A percentile compares a stretch with the other conserved stretches of the same genome.
Conservation (phyloP, 495 filamentous ascomycete species). For the Aspergillus sclerotiicarbonarius region DNA sequence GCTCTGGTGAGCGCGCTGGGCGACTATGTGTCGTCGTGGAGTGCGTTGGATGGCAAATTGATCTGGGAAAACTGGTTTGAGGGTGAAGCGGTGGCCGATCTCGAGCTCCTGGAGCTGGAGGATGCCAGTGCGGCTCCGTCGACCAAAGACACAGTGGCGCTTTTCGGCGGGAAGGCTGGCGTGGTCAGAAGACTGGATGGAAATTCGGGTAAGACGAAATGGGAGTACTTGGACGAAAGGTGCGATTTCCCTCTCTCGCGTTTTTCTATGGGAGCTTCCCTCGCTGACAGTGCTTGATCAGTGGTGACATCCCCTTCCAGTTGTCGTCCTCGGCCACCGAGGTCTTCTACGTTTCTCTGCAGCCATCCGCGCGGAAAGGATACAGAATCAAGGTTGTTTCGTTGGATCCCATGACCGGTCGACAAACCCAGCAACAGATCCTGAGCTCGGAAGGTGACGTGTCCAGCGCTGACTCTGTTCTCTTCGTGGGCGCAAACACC, state of each 20-base stretch:
- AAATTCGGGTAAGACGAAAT: conserved; percentile 68
- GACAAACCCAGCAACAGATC: conserved; percentile 59
- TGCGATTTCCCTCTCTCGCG: conserved; percentile 15
- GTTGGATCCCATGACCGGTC: conserved; percentile 69
- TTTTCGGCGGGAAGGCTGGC: conserved; percentile 58
- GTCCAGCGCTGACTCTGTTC: conserved; percentile 60
- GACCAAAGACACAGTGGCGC: conserved; percentile 66
- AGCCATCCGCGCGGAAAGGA: conserved; percentile 61
- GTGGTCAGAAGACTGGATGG: conserved; percentile 69
- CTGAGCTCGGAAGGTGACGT: conserved; percentile 75
- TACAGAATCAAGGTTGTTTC: conserved; percentile 71
- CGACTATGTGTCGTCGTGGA: conserved; percentile 72
- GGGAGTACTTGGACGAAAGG: conserved; percentile 70
- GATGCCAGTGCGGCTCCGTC: conserved; percentile 47
- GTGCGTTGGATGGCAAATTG: conserved; percentile 73
- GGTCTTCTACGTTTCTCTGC: conserved; percentile 74
- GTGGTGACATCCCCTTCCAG: conserved; percentile 71
- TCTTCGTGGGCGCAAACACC: conserved; percentile 81
- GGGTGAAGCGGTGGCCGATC: conserved; percentile 61
- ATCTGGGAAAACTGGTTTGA: conserved; percentile 65
- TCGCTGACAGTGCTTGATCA: conserved; percentile 28
- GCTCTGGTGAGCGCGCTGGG: conserved; percentile 70
- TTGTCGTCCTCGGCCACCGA: conserved; percentile 71
- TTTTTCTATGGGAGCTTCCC: not conserved
- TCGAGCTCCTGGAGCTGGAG: conserved; percentile 76